Conservation (phyloP, 129 eudicot species). For the Tagetes erecta region DNA sequence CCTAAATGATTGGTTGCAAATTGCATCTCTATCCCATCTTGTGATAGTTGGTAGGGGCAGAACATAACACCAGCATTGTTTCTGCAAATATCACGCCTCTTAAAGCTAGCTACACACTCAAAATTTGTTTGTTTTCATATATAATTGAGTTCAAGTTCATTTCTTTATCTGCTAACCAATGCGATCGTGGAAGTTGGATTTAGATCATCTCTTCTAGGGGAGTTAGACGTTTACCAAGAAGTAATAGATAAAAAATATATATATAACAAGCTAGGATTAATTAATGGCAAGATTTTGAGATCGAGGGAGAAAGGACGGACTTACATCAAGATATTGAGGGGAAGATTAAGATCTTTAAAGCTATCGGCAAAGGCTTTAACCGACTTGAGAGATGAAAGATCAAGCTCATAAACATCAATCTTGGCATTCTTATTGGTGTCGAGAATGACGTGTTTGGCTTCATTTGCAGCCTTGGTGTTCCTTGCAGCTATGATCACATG, state of each 20-base stretch:
- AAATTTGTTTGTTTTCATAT: not conserved
- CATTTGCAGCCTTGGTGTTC: slow-evolving; percentile 72
- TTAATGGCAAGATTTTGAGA: not conserved
- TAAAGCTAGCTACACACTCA: not conserved
- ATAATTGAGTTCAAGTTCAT: not conserved
- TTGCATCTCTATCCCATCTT: slow-evolving; percentile 88
- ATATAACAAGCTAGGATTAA: too few relatives aligned
- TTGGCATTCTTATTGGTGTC: slow-evolving; percentile 48
- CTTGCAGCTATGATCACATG: slow-evolving; percentile 89
- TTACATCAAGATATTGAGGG: slow-evolving; percentile 89
- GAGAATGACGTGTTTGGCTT: slow-evolving; percentile 63
- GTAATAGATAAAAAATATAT: too few relatives aligned
- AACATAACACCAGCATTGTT: slow-evolving; percentile 98
- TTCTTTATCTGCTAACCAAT: too few relatives aligned
- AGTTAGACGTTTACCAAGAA: too few relatives aligned
- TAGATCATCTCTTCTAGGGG: too few relatives aligned
- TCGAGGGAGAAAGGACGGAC: not conserved
- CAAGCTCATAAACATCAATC: slow-evolving; percentile 71
- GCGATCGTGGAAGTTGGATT: too few relatives aligned
- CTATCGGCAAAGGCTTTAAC: slow-evolving; percentile 57
- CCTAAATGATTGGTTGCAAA: slow-evolving; percentile 92
- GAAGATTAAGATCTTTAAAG: slow-evolving; percentile 70
- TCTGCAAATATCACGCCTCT: slow-evolving; percentile 40
- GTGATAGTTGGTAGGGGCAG: slow-evolving; percentile 77
- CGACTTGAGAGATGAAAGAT: slow-evolving; percentile 67